phyloP scores from a whole-genome alignment of 2,329 filamentous ascomycete genomes.

The Colletotrichum gigasporum region DNA sequence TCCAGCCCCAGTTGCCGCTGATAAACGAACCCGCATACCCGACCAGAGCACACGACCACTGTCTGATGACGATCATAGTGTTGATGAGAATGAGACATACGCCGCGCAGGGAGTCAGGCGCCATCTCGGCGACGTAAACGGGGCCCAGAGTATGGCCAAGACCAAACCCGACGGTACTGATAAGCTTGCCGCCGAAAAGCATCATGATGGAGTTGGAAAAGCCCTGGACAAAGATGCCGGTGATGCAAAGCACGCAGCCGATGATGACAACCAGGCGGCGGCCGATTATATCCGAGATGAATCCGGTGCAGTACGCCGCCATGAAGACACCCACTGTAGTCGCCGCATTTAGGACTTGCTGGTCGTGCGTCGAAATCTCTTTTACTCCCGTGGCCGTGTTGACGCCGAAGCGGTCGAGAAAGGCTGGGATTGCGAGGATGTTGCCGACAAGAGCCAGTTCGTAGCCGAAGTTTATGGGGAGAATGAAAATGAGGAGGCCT shows the following conservation, averaged over 20 bases:
- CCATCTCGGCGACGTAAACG: constrained; percentile 33
- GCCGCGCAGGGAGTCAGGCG: constrained; percentile 27
- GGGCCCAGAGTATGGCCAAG: constrained; percentile 29
- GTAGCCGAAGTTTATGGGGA: constrained; percentile 22
- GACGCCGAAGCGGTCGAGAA: not conserved
- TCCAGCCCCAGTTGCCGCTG: constrained; percentile 20
- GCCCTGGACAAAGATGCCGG: constrained; percentile 22
- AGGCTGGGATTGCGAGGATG: not conserved
- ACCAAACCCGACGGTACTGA: constrained; percentile 22
- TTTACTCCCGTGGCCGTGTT: not conserved
- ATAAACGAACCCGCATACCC: constrained; percentile 18
- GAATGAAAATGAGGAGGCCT: constrained; percentile 19
- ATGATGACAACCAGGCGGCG: constrained; percentile 17
- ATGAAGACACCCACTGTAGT: constrained; percentile 18
- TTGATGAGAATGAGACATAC: constrained; percentile 16
- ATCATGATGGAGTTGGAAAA: constrained; percentile 23
- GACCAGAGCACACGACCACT: constrained; percentile 26
- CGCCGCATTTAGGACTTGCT: constrained; percentile 8
- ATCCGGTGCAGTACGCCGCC: constrained; percentile 10
- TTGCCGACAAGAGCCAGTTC: constrained; percentile 16
- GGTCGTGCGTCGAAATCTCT: constrained; percentile 2
- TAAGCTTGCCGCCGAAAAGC: constrained; percentile 26
- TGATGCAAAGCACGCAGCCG: constrained; percentile 8
- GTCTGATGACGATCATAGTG: constrained; percentile 17
- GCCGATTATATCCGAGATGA: constrained; percentile 18